Percentiles rank a stretch among this genome's conserved stretches.
Evolutionary conservation across 106 monocot genomes (phyloP).

Genomic region (Chionographis japonica): DNA sequence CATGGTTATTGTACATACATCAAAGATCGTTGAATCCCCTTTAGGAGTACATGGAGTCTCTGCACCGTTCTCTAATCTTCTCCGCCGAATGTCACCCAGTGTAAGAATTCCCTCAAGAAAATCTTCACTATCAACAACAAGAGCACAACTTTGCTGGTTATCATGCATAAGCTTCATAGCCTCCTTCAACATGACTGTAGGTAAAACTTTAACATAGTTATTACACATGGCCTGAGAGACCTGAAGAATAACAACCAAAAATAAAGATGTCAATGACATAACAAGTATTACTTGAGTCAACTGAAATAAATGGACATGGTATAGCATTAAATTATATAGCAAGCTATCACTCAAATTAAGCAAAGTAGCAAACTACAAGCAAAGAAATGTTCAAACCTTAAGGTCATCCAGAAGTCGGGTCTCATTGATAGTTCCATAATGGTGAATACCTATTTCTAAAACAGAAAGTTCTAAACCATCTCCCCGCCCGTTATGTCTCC

Average conservation of each 20-base stretch:
- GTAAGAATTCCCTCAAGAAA: slow-evolving; percentile 94
- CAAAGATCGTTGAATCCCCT: slow-evolving; percentile 23
- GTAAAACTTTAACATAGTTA: slow-evolving; percentile 61
- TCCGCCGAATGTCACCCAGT: slow-evolving; percentile 62
- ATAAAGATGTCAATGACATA: neutral
- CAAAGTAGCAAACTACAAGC: neutral
- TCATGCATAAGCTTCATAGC: slow-evolving; percentile 72
- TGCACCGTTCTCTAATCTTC: slow-evolving; percentile 25
- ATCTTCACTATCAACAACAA: slow-evolving; percentile 83
- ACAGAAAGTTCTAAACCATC: slow-evolving; percentile 59
- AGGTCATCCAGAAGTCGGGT: slow-evolving; percentile 83
- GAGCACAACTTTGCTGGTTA: slow-evolving; percentile 66
- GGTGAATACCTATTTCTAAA: slow-evolving; percentile 29
- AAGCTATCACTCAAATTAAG: neutral
- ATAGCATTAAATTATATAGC: neutral
- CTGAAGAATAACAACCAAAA: slow-evolving; percentile 34
- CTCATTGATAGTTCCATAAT: slow-evolving; percentile 34
- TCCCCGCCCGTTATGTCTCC: slow-evolving; percentile 37
- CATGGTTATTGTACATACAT: slow-evolving; percentile 40
- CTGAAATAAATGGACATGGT: neutral
- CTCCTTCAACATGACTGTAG: slow-evolving; percentile 42
- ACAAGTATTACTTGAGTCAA: neutral
- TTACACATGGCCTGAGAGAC: slow-evolving; percentile 89
- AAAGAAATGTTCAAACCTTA: slow-evolving; percentile 46
- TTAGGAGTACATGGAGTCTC: slow-evolving; percentile 14